Base-by-base conservation (phyloP, 257 asterid genomes). In the Fraxinus quadrangulata region DNA sequence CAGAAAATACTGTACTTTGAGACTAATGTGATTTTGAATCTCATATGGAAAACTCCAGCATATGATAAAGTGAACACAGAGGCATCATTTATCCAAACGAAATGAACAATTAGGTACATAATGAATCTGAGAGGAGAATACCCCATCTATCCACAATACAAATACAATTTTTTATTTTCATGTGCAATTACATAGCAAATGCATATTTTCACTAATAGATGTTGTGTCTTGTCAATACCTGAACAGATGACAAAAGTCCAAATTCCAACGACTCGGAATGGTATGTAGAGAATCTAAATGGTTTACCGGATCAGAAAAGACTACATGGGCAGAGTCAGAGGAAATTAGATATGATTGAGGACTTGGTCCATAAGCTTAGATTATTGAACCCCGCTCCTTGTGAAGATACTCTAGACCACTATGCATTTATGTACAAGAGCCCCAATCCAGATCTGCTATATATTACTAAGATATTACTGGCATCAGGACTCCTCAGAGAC, bases 401-500 rank as follows among this genome's bases (percentile, higher is more conserved):
- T 75, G 89, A 79, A 83, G 79, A 80, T 67, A 84, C 78, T 75
- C 84, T 21, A 33, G 47, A 77, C 72, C 83, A 75, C 40, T 76
- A 81, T 59, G 89, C 74, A 61, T 75, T 76, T 45, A 75, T 77
- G 33, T 40, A 79, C 73, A 77, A 74, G 81, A 84, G 81, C 81
- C 76, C 80, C 81, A 83, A 83, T 71, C 85, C 88, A 74, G 88
- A 89, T 74, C 89, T 88, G 42, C 87, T 76, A 82, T 91, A 93
- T 75, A 88, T 93, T 71, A 85, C 85, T 47, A 88, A 83, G 85
- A 78, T 91, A 77, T 81, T 96, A 69, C 77, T 84, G 72, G 87
- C 90, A 81, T 89, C 98, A n/a, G 95, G 97, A 79, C 85, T 93
- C 72, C 94, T 85, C 79, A 83, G 83, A 78, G 89, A 88, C 56